phyloP scores from a whole-genome alignment of 2,329 filamentous ascomycete species.

The Alternaria sp. region DNA sequence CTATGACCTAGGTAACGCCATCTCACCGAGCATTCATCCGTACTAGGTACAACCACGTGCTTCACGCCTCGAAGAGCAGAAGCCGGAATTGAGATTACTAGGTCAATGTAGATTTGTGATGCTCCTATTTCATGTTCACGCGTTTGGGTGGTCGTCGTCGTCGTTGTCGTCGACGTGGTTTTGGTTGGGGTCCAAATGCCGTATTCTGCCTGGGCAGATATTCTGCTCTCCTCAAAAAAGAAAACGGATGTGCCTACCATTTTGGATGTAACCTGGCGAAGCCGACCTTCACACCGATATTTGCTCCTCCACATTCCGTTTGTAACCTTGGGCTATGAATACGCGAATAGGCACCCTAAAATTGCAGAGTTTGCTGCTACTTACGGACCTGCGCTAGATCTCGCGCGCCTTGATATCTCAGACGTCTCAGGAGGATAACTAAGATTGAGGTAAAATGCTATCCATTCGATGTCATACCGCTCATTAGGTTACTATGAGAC shows the following conservation, averaged over 20 bases:
- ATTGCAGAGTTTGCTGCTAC: constrained; percentile 7
- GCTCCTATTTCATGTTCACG: background rate
- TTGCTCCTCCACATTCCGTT: background rate
- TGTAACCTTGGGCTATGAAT: background rate
- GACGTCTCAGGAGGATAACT: constrained; percentile 1
- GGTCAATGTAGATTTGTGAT: background rate
- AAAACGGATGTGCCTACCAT: background rate
- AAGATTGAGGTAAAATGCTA: background rate
- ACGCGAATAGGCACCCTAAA: background rate
- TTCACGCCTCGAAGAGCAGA: background rate
- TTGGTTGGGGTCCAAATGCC: background rate
- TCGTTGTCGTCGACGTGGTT: background rate
- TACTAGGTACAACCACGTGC: background rate
- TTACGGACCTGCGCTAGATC: constrained; percentile 6
- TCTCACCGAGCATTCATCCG: constrained; percentile 15
- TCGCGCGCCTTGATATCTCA: constrained; percentile 1
- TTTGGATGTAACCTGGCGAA: background rate
- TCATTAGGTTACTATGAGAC: background rate
- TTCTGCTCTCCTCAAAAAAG: background rate
- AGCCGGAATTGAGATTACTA: background rate
- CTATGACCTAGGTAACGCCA: constrained; percentile 4
- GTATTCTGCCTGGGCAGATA: constrained; percentile 9
- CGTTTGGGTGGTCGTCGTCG: background rate
- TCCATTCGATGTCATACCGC: background rate
- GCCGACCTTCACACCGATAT: background rate